phyloP scores from a whole-genome alignment of 2,329 filamentous ascomycete genomes.

The Trichophaea hybrida region DNA sequence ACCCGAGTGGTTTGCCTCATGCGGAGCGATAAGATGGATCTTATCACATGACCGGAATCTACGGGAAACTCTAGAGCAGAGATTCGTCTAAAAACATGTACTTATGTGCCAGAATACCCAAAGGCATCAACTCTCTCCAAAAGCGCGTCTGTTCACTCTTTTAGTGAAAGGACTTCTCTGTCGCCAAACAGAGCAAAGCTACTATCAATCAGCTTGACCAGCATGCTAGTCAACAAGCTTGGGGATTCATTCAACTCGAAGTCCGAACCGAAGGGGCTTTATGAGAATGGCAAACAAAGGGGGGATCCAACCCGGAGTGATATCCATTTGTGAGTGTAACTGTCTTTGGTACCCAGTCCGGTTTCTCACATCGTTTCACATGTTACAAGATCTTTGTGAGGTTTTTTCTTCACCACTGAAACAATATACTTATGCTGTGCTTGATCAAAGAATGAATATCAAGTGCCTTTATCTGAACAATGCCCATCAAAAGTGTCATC shows the following conservation, averaged over 20 bases:
- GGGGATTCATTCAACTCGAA: background rate
- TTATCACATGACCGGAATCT: background rate
- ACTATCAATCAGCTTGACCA: background rate
- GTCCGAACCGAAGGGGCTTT: constrained; percentile 36
- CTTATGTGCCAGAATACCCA: background rate
- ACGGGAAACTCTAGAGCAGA: too few relatives aligned
- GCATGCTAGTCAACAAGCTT: background rate
- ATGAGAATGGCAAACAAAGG: constrained; percentile 47
- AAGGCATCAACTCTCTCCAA: constrained; percentile 27
- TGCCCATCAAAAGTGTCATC: too few relatives aligned
- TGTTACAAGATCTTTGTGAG: too few relatives aligned
- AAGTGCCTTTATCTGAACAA: too few relatives aligned
- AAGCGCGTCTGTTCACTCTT: background rate
- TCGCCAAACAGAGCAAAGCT: background rate
- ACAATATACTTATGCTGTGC: too few relatives aligned
- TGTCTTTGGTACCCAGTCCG: too few relatives aligned
- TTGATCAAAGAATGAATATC: too few relatives aligned
- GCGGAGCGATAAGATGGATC: background rate
- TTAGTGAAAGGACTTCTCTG: background rate
- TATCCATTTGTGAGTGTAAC: too few relatives aligned
- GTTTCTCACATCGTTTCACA: too few relatives aligned
- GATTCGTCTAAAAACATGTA: too few relatives aligned
- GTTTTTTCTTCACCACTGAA: too few relatives aligned
- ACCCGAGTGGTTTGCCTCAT: background rate
- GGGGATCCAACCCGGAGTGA: background rate